Evolutionary conservation across 805 yeast species (phyloP), one percentile per base, ranked within the genome.

Genomic region (Nakazawaea laoshanensis): DNA sequence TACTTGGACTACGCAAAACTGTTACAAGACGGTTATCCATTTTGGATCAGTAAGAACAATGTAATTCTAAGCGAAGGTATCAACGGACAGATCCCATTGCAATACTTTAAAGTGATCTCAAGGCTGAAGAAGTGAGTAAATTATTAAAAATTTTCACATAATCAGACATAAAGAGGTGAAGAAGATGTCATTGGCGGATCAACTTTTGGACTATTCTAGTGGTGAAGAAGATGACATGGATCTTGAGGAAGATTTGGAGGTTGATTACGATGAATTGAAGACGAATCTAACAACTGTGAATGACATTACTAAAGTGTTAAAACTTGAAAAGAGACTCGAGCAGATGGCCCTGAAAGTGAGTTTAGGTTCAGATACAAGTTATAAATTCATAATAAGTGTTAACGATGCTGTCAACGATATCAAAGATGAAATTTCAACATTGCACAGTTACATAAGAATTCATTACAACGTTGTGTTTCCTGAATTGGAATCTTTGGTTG

Each of bases 61-160:
- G 97, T 87, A 6, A 72, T 83, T 17, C 53, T 88, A 32, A 65
- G 81, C 3, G 59, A 70, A 5, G 89, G 94, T 2, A 65, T 74
- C 3, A 42, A 63, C 7, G 94, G 94, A 0, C 29, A 54, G 2
- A 55, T 84, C 3, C 50, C 64, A 0, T 46, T 51, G 5, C 54
- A 62, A 11, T 70, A 53, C 34, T 74, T 83, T 20, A 33, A 5
- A 17, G 36, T 28, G 10, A 18, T 19, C 7, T 19, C n/a, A 9
- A 19, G 30, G 4, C 12, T 7, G 22, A 7, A 35, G 29, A 27
- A 3, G 51, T 51, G n/a, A 7, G 24, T 7, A 43, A 48, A 26
- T 17, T 32, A 10, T 17, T 9, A 13, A 16, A 20, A 19, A 19
- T 8, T 17, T 16, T 12, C n/a, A 14, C 20, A 3, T 18, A 26